Evolutionary conservation across 768 basidiomycete genomes (phyloP).

Genomic region (Russula emetica): DNA sequence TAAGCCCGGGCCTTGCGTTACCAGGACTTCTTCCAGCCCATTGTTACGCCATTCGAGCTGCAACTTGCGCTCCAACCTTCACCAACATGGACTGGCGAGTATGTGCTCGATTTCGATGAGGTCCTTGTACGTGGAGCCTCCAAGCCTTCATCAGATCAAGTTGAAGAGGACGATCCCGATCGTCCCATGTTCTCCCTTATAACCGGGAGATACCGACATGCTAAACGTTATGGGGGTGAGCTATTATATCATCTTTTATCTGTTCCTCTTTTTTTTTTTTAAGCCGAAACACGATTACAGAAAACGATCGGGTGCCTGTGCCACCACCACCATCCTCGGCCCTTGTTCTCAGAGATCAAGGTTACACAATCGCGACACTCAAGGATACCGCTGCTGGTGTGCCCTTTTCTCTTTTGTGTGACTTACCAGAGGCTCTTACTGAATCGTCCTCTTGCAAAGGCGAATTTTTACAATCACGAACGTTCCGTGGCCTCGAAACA

Average conservation of each 20-base stretch:
- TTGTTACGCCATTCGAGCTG: constrained; percentile 91
- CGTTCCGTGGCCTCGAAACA: constrained; percentile 77
- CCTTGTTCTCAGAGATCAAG: constrained; percentile 57
- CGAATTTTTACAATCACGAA: constrained; percentile 66
- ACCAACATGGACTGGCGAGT: constrained; percentile 66
- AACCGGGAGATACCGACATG: constrained; percentile 74
- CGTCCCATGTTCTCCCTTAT: constrained; percentile 79
- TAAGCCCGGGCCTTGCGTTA: too few relatives aligned
- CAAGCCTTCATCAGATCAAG: constrained; percentile 31
- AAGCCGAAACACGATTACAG: constrained; percentile 34
- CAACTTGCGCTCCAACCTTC: constrained; percentile 67
- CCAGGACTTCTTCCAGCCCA: constrained; percentile 86
- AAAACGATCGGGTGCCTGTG: constrained; percentile 21
- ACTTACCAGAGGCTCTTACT: constrained; percentile 2
- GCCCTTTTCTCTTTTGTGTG: constrained; percentile 26
- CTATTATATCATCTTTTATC: not conserved
- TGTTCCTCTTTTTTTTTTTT: not conserved
- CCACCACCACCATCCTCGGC: constrained; percentile 36
- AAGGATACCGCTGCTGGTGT: constrained; percentile 69
- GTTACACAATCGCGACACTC: constrained; percentile 50
- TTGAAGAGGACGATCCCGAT: constrained; percentile 54
- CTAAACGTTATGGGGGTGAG: not conserved
- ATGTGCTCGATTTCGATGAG: constrained; percentile 72
- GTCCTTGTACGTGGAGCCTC: not conserved
- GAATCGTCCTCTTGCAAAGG: constrained; percentile 38